Conservation (phyloP, 73 alveolate genomes). For the Uronychia setigera region DNA sequence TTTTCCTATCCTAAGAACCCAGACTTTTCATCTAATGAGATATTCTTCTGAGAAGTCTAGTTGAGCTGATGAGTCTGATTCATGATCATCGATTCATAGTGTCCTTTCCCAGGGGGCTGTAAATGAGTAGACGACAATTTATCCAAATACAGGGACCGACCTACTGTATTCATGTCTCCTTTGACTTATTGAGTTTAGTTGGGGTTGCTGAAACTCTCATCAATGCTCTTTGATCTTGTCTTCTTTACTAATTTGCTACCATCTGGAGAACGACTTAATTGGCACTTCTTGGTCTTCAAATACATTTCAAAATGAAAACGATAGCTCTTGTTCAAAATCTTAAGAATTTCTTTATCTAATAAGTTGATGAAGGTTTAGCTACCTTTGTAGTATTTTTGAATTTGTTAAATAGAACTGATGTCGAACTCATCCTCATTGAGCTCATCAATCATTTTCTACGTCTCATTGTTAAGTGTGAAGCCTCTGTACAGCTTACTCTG, state of each 20-base stretch:
- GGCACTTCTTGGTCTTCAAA: neutral
- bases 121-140: no score
- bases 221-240: neutral
- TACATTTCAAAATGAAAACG: neutral
- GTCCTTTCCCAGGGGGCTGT: no score
- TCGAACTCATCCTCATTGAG: conserved; percentile 7
- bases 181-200: no score
- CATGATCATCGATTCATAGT: no score
- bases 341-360: neutral
- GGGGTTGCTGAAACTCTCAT: no score
- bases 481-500: conserved; percentile 36
- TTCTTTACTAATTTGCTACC: neutral
- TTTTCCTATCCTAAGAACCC: no score
- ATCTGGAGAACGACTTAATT: neutral
- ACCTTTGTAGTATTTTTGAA: neutral
- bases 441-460: neutral
- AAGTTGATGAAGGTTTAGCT: no score
- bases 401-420: neutral
- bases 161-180: no score
- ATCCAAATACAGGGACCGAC: no score
- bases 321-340: neutral
- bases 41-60: no score
- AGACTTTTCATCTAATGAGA: no score
- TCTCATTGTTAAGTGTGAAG: conserved; percentile 8
- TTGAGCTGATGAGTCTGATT: no score